Base-by-base conservation (phyloP, 345 rosid species). In the Boechera retrofracta region DNA sequence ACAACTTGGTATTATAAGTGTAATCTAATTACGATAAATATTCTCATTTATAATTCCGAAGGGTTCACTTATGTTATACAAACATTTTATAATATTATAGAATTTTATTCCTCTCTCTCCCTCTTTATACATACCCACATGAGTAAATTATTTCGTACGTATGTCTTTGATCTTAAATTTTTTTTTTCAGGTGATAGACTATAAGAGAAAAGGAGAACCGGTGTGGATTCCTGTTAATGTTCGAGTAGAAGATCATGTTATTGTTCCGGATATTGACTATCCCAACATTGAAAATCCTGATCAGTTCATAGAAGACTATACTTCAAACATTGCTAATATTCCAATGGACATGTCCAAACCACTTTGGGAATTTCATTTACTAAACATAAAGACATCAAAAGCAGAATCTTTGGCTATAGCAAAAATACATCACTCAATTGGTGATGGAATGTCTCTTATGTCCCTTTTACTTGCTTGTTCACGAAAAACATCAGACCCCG, bases 321-420 rank as follows among this genome's bases (percentile, higher is more conserved):
- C 83, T 28, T 83, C 97, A 2, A 71, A 71, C 56, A 76, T 87
- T 15, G 83, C 89, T 16, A 79, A 79, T 45, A 67, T 58, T 5
- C 86, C 90, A 3, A 12, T 91, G 67, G 89, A 89, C 75, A 6
- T 54, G 44, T 82, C 91, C 0, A 84, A 85, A 60, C 97, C 94
- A 6, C 62, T 87, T 7, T 91, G 97, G 92, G 92, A 91, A 52
- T 60, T 91, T 33, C 97, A 89, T 77, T 24, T 91, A 45, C 84
- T 89, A 6, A 89, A 91, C 59, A 36, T 87, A 12, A 85, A 67
- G 65, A 87, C 88, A 15, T 77, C 83, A 0, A 86, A 89, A 8
- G 92, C 97, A 10, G 88, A 87, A 77, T 82, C 92, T 0, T 8
- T 76, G 0, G 68, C 53, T 16, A 49, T 87, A 38, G 44, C 72